Percentiles rank a stretch among this genome's conserved stretches.
Evolutionary conservation across 176 grass and related monocot genomes (phyloP).

Genomic region (Triticum turgidum): DNA sequence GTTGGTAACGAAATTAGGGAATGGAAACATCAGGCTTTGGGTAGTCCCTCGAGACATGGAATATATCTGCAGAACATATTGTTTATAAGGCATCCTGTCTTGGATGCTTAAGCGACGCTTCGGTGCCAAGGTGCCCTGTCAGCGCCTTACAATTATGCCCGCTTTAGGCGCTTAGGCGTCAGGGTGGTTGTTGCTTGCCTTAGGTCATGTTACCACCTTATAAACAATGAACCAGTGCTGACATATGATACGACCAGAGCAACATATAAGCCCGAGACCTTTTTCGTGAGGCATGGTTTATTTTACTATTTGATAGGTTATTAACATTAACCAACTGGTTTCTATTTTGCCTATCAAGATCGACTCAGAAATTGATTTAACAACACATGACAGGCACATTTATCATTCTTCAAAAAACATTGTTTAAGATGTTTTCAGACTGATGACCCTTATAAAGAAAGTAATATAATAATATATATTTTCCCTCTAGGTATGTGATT

Average conservation of each 20-base stretch:
- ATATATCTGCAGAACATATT: constrained; percentile 2
- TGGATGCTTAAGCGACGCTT: no score
- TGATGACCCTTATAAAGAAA: background rate
- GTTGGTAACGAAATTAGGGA: background rate
- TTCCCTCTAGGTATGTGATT: constrained; percentile 14
- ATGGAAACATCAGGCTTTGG: constrained; percentile 15
- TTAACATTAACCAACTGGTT: background rate
- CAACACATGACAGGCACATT: background rate
- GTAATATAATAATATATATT: background rate
- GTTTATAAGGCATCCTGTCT: no score
- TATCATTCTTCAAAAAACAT: background rate
- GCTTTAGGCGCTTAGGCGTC: no score
- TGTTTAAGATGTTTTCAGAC: background rate
- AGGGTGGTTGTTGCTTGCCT: no score
- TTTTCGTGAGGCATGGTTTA: background rate
- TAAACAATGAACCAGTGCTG: background rate
- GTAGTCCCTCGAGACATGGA: background rate
- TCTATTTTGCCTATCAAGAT: background rate
- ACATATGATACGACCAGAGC: background rate
- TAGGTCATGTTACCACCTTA: no score
- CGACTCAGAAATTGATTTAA: background rate
- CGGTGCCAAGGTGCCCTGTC: no score
- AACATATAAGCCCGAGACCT: background rate
- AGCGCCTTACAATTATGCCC: no score
- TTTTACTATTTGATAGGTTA: constrained; percentile 12